Percentiles rank a stretch among this genome's conserved stretches.
These are phyloP conservation scores for Orbilia brochopaga DNA, from an alignment of 2,329 filamentous ascomycete genomes.

Conservation along the genomic window DNA sequence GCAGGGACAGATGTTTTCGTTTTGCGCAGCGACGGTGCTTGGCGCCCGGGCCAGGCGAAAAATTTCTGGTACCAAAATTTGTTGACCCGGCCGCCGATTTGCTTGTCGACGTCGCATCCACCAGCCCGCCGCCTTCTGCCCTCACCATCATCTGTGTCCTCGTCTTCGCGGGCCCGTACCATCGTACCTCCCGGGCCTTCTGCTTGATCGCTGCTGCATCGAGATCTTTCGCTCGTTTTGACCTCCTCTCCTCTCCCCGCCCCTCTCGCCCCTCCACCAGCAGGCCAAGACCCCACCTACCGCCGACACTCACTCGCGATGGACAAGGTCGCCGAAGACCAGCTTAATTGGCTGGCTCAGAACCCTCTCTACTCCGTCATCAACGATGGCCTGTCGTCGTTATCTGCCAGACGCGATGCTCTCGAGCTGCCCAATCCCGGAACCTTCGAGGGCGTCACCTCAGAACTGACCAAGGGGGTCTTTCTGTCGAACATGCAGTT, in stretches of 20 bases:
- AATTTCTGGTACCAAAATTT: conserved; percentile 50
- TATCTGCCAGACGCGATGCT: conserved; percentile 83
- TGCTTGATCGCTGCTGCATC: not conserved
- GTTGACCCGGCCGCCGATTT: conserved; percentile 6
- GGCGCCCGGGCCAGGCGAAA: conserved; percentile 30
- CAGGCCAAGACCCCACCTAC: not conserved
- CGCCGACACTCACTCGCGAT: conserved; percentile 54
- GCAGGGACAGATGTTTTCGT: conserved; percentile 19
- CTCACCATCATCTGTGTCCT: conserved; percentile 8
- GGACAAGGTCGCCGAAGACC: conserved; percentile 54
- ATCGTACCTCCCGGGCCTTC: not conserved
- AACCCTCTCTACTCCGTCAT: conserved; percentile 75
- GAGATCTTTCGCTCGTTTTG: conserved; percentile 50
- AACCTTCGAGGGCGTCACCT: conserved; percentile 83
- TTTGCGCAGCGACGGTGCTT: conserved; percentile 33
- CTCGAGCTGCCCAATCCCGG: conserved; percentile 91
- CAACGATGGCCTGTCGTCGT: conserved; percentile 78
- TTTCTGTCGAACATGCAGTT: conserved; percentile 97
- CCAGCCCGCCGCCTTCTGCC: not conserved
- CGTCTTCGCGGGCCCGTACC: not conserved
- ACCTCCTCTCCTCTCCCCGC: conserved; percentile 52
- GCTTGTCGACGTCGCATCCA: conserved; percentile 4
- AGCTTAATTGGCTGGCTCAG: conserved; percentile 71
- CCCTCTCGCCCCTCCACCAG: conserved; percentile 51
- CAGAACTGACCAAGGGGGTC: conserved; percentile 95